These are phyloP conservation scores for Meyerozyma guilliermondii DNA, from an alignment of 1,139 yeast genomes.

Conservation along the genomic window DNA sequence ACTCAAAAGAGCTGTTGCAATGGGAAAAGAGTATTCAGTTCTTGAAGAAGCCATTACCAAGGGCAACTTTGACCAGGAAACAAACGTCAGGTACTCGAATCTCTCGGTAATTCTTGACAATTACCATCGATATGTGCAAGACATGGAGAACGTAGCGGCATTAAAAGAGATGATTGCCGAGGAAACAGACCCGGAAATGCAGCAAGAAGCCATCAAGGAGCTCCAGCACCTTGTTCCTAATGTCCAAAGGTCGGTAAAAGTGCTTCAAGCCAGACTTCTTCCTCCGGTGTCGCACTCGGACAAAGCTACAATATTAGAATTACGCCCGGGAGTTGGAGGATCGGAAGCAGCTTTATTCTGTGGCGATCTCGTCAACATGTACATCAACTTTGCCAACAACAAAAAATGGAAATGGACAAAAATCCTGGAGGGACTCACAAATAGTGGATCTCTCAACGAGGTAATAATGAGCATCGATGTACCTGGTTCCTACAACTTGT, in stretches of 20 bases:
- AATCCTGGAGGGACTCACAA: constrained; percentile 58
- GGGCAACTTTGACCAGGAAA: constrained; percentile 48
- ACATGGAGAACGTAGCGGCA: constrained; percentile 29
- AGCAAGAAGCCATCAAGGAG: constrained; percentile 24
- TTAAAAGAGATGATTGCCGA: constrained; percentile 29
- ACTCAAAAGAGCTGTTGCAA: constrained; percentile 53
- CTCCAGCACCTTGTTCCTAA: constrained; percentile 26
- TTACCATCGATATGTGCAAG: constrained; percentile 42
- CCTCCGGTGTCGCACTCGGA: constrained; percentile 80
- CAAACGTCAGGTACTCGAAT: constrained; percentile 53
- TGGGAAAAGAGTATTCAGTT: constrained; percentile 44
- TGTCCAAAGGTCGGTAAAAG: constrained; percentile 30
- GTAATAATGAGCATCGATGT: constrained; percentile 71
- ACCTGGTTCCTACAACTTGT: constrained; percentile 67
- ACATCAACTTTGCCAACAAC: constrained; percentile 60
- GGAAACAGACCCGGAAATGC: constrained; percentile 24
- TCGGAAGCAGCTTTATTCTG: constrained; percentile 88
- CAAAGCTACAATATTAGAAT: constrained; percentile 72
- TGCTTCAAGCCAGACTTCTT: constrained; percentile 53
- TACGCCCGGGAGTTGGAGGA: constrained; percentile 97
- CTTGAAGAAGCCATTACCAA: constrained; percentile 47
- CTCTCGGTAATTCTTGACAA: constrained; percentile 50
- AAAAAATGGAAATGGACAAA: constrained; percentile 65
- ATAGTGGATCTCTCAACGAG: constrained; percentile 61
- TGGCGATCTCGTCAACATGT: constrained; percentile 76